Percentiles rank a stretch among this genome's conserved stretches.
These are phyloP conservation scores for Solanum appendiculatum DNA, from an alignment of 257 asterid species.

Conservation along the genomic window DNA sequence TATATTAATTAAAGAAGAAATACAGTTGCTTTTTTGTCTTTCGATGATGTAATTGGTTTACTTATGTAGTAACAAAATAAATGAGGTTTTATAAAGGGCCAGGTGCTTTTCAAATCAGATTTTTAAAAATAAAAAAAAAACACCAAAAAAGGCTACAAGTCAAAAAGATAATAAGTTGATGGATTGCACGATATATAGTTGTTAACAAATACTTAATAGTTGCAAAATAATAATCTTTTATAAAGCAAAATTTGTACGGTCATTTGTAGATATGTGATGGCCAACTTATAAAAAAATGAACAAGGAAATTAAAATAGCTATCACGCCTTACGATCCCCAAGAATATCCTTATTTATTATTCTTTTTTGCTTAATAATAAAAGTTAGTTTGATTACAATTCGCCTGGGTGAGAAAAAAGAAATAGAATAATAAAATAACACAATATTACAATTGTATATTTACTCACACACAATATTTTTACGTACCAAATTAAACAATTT, in stretches of 20 bases:
- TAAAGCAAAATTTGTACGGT: not conserved
- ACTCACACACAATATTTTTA: not conserved
- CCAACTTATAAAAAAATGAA: not conserved
- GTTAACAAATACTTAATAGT: not conserved
- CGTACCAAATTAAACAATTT: not conserved
- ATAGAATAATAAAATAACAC: not conserved
- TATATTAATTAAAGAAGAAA: not conserved
- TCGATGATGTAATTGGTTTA: not conserved
- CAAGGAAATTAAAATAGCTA: not conserved
- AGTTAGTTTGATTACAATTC: not conserved
- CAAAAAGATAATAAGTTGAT: not conserved
- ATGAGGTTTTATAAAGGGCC: not conserved
- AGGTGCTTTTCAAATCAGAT: not conserved
- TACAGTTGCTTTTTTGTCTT: not conserved
- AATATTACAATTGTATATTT: not conserved
- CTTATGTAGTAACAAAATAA: not conserved
- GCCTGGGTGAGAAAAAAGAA: not conserved
- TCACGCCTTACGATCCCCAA: not conserved
- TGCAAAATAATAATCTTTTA: not conserved
- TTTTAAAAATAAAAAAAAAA: not conserved
- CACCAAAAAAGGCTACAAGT: not conserved
- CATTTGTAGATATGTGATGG: not conserved
- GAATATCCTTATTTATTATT: not conserved
- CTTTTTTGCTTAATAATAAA: not conserved
- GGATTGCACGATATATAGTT: not conserved